Conservation (phyloP, 2,329 filamentous ascomycete species). For the Westerdykella sp. region DNA sequence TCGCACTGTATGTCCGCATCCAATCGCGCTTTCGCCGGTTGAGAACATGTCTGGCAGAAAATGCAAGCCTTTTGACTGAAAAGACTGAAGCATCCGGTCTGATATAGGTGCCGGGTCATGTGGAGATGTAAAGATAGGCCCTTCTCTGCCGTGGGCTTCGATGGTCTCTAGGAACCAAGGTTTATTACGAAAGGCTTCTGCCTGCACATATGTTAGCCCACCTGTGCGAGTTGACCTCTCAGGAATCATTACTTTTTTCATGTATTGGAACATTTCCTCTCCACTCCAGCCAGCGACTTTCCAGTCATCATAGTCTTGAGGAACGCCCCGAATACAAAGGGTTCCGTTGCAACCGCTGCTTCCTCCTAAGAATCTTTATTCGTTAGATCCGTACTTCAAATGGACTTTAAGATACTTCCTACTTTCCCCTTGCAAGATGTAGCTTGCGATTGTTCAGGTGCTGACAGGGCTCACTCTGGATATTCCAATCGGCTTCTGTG, state of each 20-base stretch:
- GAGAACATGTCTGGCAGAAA: conserved; percentile 10
- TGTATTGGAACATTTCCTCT: conserved; percentile 48
- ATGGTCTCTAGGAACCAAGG: conserved; percentile 47
- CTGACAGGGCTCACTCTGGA: conserved; percentile 31
- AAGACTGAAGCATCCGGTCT: conserved; percentile 2
- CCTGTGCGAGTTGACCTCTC: no score
- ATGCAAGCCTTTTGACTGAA: conserved; percentile 8
- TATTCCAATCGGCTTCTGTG: conserved; percentile 44
- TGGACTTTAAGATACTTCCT: conserved; percentile 15
- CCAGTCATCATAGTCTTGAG: conserved; percentile 46
- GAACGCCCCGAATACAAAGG: conserved; percentile 40
- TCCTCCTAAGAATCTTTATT: conserved; percentile 43
- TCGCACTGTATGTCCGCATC: conserved; percentile 7
- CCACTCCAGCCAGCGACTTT: conserved; percentile 47
- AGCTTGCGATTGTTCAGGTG: conserved; percentile 34
- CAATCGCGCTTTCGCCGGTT: conserved; percentile 5
- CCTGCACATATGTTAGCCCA: conserved; percentile 16
- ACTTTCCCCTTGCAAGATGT: conserved; percentile 35
- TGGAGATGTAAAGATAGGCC: conserved; percentile 48
- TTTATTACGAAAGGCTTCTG: conserved; percentile 51
- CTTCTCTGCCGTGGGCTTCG: conserved; percentile 44
- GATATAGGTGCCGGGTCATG: conserved; percentile 50
- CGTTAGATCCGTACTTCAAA: no score
- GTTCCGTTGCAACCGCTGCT: conserved; percentile 44
- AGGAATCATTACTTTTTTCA: conserved; percentile 41